Evolutionary conservation across 257 asterid genomes (phyloP).

Genomic region (Thymus quinquecostatus): DNA sequence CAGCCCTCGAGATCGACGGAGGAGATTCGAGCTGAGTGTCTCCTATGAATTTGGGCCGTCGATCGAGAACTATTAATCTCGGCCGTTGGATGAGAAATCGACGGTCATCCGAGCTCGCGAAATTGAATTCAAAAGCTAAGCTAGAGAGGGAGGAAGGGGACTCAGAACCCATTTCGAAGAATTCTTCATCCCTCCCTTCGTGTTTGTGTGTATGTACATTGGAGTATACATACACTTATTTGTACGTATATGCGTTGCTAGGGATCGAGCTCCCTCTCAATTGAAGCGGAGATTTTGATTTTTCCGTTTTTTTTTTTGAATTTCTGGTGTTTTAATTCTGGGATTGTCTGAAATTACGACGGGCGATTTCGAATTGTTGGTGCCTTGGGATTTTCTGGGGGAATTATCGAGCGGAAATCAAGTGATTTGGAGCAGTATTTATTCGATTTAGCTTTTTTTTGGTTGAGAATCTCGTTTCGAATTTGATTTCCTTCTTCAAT

Average conservation of each 20-base stretch:
- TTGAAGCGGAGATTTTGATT: slow-evolving; percentile 31
- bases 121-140: slow-evolving; percentile 63
- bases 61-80: slow-evolving; percentile 27
- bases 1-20: slow-evolving; percentile 42
- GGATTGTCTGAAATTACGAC: slow-evolving; percentile 35
- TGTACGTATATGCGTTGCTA: slow-evolving; percentile 14
- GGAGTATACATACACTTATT: slow-evolving; percentile 20
- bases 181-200: slow-evolving; percentile 24
- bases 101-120: slow-evolving; percentile 47
- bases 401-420: background rate
- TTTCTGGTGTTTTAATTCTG: slow-evolving; percentile 45
- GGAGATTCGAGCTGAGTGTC: background rate
- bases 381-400: slow-evolving; percentile 14
- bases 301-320: slow-evolving; percentile 26
- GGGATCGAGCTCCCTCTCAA: slow-evolving; percentile 34
- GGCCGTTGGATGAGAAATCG: slow-evolving; percentile 49
- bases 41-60: slow-evolving; percentile 60
- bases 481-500: slow-evolving; percentile 33
- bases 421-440: slow-evolving; percentile 17
- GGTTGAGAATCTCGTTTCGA: slow-evolving; percentile 20
- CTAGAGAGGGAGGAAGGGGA: slow-evolving; percentile 71
- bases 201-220: slow-evolving; percentile 21
- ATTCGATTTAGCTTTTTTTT: slow-evolving; percentile 19
- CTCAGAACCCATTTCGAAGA: slow-evolving; percentile 32
- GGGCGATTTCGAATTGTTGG: slow-evolving; percentile 24